A percentile compares a stretch with the other conserved stretches of the same genome.
Conservation (phyloP, 805 yeast genomes). For the Saturnispora ahearnii region DNA sequence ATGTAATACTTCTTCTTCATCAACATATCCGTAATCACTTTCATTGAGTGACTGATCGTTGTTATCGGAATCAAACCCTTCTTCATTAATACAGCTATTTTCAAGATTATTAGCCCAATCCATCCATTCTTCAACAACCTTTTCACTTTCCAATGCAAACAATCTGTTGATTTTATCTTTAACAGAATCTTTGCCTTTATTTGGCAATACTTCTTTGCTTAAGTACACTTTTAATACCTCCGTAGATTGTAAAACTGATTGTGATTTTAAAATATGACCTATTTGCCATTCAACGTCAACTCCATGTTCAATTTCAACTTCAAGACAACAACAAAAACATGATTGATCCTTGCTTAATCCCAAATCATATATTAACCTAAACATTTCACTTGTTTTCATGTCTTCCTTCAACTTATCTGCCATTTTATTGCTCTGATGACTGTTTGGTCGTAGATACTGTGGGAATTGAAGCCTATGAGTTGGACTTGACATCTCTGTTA, state of each 20-base stretch:
- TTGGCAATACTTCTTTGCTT: neutral
- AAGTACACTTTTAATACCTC: slow-evolving; percentile 1
- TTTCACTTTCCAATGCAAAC: slow-evolving; percentile 2
- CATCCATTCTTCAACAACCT: slow-evolving; percentile 1
- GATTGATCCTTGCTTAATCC: neutral
- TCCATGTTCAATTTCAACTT: neutral
- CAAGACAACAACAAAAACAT: neutral
- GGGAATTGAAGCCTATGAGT: neutral
- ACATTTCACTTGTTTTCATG: neutral
- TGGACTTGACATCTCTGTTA: neutral
- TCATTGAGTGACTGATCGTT: neutral
- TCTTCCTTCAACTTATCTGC: neutral
- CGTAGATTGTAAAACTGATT: neutral
- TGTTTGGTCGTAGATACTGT: neutral
- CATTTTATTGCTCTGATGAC: neutral
- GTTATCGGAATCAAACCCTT: neutral
- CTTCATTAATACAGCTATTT: neutral
- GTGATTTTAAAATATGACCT: slow-evolving; percentile 5
- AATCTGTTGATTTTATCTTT: neutral
- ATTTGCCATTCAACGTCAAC: slow-evolving; percentile 7
- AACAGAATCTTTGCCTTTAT: neutral
- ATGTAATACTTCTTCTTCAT: neutral
- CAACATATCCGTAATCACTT: slow-evolving; percentile 1
- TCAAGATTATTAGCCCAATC: slow-evolving; percentile 2
- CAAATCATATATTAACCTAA: slow-evolving; percentile 2